A percentile compares a stretch with the other conserved stretches of the same genome.
These are phyloP conservation scores for Balamuthia mandrillaris DNA, from an alignment of 208 protist species.

Conservation along the genomic window DNA sequence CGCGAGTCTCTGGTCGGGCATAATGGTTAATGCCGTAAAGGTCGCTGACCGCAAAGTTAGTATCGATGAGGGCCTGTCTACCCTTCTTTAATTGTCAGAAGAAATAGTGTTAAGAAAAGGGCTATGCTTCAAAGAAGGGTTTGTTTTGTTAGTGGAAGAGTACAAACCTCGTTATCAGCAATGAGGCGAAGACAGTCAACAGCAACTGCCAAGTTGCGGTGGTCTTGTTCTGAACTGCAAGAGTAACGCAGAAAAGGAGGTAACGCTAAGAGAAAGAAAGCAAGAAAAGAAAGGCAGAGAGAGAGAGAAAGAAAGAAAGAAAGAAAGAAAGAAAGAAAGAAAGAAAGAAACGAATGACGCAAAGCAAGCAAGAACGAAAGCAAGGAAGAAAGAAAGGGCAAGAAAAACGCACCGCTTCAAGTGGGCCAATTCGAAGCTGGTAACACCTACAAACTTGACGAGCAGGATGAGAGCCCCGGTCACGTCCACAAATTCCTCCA, in stretches of 20 bases:
- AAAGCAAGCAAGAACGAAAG: background rate
- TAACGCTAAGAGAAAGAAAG: too few species aligned
- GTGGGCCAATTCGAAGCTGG: background rate
- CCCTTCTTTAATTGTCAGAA: background rate
- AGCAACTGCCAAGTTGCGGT: background rate
- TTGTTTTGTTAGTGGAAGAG: too few species aligned
- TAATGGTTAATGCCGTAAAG: background rate
- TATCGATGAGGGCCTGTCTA: background rate
- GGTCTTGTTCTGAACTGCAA: background rate
- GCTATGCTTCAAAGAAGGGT: background rate
- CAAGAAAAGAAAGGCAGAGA: too few species aligned
- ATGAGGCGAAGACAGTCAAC: background rate
- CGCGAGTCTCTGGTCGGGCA: background rate
- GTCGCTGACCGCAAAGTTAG: background rate
- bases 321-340: background rate
- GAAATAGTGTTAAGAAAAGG: background rate
- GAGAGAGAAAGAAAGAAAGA: background rate
- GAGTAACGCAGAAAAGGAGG: too few species aligned
- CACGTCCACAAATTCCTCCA: slow-evolving; percentile 1
- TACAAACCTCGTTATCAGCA: background rate
- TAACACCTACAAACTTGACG: background rate
- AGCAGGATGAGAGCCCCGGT: slow-evolving; percentile 14
- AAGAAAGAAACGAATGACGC: too few species aligned
- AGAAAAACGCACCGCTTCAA: background rate
- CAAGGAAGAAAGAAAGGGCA: background rate